phyloP scores from a whole-genome alignment of 2,329 filamentous ascomycete species.

The Raffaelea ambrosiae region DNA sequence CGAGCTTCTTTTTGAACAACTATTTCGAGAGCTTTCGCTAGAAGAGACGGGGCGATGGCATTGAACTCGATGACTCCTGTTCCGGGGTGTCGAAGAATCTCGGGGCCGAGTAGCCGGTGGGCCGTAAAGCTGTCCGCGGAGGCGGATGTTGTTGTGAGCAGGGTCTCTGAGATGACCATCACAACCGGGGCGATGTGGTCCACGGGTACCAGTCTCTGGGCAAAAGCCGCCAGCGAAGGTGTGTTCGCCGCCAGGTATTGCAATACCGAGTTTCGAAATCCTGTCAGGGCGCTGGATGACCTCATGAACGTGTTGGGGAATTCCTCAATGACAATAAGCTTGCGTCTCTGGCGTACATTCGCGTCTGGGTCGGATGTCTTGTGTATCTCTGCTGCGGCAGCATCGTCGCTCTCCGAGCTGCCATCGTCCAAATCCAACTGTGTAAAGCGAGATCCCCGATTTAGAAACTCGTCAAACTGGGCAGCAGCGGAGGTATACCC shows the following conservation, averaged over 20 bases:
- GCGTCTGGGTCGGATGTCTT: neutral
- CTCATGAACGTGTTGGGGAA: constrained; percentile 69
- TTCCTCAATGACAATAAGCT: constrained; percentile 70
- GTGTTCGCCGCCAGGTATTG: constrained; percentile 65
- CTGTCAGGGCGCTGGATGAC: constrained; percentile 53
- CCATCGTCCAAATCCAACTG: constrained; percentile 27
- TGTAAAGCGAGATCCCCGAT: constrained; percentile 70
- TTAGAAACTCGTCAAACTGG: constrained; percentile 90
- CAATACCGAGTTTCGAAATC: constrained; percentile 68
- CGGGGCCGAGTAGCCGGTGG: constrained; percentile 78
- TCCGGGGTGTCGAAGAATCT: constrained; percentile 73
- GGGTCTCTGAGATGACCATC: constrained; percentile 84
- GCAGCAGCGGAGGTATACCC: constrained; percentile 62
- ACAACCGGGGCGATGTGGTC: constrained; percentile 63
- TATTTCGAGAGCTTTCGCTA: constrained; percentile 75
- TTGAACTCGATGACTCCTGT: constrained; percentile 87
- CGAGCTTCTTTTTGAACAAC: constrained; percentile 79
- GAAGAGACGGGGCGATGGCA: constrained; percentile 74
- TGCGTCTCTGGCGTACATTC: constrained; percentile 16
- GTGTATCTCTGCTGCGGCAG: constrained; percentile 6
- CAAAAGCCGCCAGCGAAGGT: constrained; percentile 43
- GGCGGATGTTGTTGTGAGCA: constrained; percentile 76
- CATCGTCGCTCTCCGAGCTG: constrained; percentile 17
- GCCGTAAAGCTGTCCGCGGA: constrained; percentile 88
- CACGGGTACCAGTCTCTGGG: constrained; percentile 17